Evolutionary conservation across 371 early-diverging fungal species (phyloP).

Genomic region (Mortierella sp.): DNA sequence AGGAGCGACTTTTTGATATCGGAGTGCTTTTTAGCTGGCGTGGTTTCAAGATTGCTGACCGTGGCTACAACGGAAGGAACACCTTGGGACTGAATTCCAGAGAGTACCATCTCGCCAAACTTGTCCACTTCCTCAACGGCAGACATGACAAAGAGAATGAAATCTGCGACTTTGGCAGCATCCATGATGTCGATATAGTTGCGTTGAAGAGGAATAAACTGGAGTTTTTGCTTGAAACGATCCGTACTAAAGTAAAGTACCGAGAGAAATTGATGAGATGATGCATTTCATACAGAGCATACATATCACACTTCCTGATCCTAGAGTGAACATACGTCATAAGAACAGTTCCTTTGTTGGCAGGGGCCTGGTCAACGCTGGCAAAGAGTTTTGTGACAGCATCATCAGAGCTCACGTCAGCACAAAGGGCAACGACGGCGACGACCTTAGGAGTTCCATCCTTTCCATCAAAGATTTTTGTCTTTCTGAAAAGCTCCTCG

Average conservation of each 20-base stretch:
- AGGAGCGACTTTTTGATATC: constrained; percentile 86
- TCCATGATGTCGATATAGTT: constrained; percentile 86
- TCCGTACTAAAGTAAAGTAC: constrained; percentile 52
- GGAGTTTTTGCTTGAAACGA: constrained; percentile 91
- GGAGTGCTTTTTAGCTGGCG: constrained; percentile 74
- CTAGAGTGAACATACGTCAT: constrained; percentile 47
- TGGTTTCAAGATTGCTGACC: constrained; percentile 71
- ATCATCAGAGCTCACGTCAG: constrained; percentile 73
- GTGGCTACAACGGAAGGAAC: constrained; percentile 73
- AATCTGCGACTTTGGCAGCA: constrained; percentile 92
- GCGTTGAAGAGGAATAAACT: constrained; percentile 75
- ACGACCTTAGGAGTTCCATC: constrained; percentile 91
- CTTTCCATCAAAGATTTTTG: constrained; percentile 86
- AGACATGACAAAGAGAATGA: constrained; percentile 86
- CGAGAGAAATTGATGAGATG: not conserved
- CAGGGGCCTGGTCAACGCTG: constrained; percentile 64
- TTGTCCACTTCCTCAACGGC: constrained; percentile 93
- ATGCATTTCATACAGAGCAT: not conserved
- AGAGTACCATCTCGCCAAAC: constrained; percentile 86
- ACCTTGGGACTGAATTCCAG: constrained; percentile 90
- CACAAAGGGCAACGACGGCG: constrained; percentile 86
- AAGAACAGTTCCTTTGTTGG: constrained; percentile 52
- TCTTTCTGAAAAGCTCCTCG: constrained; percentile 71
- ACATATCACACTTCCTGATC: not conserved
- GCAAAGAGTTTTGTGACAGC: constrained; percentile 69